These are phyloP conservation scores for Lactarius vividus DNA, from an alignment of 768 basidiomycete genomes.

Conservation along the genomic window DNA sequence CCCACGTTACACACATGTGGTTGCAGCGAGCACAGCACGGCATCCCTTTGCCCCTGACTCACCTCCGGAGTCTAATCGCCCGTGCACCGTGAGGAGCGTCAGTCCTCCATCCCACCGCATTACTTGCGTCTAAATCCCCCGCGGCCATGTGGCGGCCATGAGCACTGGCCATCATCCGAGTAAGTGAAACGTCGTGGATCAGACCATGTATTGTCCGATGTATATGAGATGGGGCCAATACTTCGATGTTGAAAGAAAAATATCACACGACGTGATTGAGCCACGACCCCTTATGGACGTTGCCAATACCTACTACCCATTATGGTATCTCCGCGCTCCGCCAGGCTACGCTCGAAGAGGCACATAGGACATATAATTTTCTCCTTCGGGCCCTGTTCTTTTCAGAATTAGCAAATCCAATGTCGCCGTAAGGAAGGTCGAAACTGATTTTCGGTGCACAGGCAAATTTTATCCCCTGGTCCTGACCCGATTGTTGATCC, in stretches of 20 bases:
- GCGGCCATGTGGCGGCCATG: conserved; percentile 3
- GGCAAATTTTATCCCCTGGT: conserved; percentile 12
- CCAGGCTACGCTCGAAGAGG: not conserved
- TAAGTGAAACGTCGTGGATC: not conserved
- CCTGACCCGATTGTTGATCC: not conserved
- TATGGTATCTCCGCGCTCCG: not conserved
- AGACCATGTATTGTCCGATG: not conserved
- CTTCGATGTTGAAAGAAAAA: not conserved
- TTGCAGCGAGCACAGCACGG: conserved; percentile 9
- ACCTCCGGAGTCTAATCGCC: not conserved
- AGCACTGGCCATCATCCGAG: not conserved
- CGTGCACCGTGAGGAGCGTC: conserved; percentile 2
- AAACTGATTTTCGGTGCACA: conserved; percentile 14
- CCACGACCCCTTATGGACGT: not conserved
- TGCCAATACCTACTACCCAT: not conserved
- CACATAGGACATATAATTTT: not conserved
- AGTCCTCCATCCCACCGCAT: not conserved
- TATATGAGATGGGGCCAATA: not conserved
- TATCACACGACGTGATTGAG: not conserved
- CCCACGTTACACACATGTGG: conserved; percentile 7
- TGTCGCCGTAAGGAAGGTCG: not conserved
- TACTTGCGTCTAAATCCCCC: conserved; percentile 1
- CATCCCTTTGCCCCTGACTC: conserved; percentile 9
- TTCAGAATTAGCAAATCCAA: not conserved
- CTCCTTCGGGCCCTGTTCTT: not conserved